Evolutionary conservation across 192 early-diverging fungal genomes (phyloP), one percentile per base, ranked within the genome.

Genomic region (Geranomyces michiganensis): DNA sequence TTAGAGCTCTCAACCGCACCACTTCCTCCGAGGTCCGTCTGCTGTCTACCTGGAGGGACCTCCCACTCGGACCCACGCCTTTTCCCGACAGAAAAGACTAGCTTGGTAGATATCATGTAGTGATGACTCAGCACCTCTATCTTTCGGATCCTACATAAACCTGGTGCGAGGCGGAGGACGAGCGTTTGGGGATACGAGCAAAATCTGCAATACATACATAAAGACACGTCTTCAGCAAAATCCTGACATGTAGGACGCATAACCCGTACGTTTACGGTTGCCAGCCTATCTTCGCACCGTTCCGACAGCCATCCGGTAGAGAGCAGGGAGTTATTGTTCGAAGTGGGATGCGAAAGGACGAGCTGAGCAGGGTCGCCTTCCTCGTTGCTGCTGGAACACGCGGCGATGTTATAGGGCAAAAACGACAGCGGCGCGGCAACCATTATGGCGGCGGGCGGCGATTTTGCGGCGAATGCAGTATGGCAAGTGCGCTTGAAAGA

Each of bases 81-180:
- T 17, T 32, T 74, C 26, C 90, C 90, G 64, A 91, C 77, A 70
- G 81, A 91, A 53, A 93, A 79, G 53, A 92, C 91, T 8, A 93
- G 72, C 67, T 82, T 86, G 19, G 86, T 84, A 0, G 92, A 78
- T 48, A 92, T 92, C 70, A 90, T 93, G 82, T 86, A 92, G 62
- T 93, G 91, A 72, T 93, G 92, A 17, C 85, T 85, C 14, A 93
- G 69, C 22, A 92, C 71, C 59, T 93, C 85, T 62, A 93, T 76
- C 71, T 90, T 90, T 22, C 76, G 67, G 30, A 93, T 77, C 46
- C 84, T 78, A 45, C 84, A 86, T 31, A 70, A 49, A 4, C 89
- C 89, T 31, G 78, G 70, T 6, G 68, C 68, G 29, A 92, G 75
- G 45, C 78, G 79, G 44, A 93, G 58, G 36, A 90, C 83, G 9